phyloP scores from a whole-genome alignment of 129 eudicot genomes.

The Glebionis coronaria region DNA sequence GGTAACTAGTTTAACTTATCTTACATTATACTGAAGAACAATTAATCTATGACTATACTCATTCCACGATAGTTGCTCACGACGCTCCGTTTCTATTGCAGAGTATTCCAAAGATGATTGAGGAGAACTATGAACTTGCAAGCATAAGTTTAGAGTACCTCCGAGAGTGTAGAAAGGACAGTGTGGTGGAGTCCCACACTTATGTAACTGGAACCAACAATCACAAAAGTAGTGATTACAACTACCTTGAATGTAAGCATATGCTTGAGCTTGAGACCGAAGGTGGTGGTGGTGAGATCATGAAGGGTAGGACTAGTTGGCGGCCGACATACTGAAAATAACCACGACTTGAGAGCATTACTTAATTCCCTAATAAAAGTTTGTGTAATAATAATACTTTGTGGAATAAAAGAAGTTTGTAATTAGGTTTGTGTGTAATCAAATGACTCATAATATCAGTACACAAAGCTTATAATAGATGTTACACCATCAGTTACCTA shows the following conservation, averaged over 20 bases:
- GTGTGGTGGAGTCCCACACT: constrained; percentile 72
- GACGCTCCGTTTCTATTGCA: constrained; percentile 23
- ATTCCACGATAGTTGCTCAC: not conserved
- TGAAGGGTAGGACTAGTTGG: constrained; percentile 80
- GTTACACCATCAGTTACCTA: no score
- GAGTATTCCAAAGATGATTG: constrained; percentile 74
- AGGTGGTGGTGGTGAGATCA: constrained; percentile 45
- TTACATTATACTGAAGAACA: not conserved
- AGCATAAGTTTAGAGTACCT: no score
- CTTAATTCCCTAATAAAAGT: no score
- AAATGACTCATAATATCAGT: no score
- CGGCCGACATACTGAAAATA: constrained; percentile 49
- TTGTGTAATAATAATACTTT: no score
- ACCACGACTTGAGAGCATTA: no score
- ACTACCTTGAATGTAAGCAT: constrained; percentile 88
- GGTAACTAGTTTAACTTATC: not conserved
- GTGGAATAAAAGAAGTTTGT: no score
- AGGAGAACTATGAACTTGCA: no score
- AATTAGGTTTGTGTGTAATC: no score
- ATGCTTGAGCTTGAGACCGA: constrained; percentile 73
- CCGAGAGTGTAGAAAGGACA: no score
- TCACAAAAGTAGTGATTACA: no score
- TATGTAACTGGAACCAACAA: constrained; percentile 31
- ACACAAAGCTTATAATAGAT: no score
- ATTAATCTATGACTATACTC: not conserved